Percentiles rank a stretch among this genome's conserved stretches.
phyloP scores from a whole-genome alignment of 306 rosid species.

The Cicer judaicum region DNA sequence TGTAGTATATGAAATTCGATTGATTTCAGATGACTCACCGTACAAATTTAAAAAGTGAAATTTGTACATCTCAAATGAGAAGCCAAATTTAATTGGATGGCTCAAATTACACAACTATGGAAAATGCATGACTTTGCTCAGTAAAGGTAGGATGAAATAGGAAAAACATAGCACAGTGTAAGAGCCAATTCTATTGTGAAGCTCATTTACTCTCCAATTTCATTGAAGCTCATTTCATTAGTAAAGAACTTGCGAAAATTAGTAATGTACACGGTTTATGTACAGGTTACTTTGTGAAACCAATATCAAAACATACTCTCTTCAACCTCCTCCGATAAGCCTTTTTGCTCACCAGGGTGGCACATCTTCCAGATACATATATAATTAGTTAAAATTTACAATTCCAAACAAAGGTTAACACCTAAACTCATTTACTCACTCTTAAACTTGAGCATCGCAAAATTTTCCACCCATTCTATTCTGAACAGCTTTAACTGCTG shows the following conservation, averaged over 20 bases:
- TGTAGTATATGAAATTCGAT: no score
- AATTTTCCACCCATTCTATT: slow-evolving; percentile 80
- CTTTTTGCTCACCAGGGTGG: slow-evolving; percentile 64
- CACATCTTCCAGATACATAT: slow-evolving; percentile 51
- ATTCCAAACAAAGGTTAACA: slow-evolving; percentile 46
- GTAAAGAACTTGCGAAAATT: slow-evolving; percentile 48
- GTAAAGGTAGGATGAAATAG: no score
- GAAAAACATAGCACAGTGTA: neutral
- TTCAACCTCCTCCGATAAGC: slow-evolving; percentile 71
- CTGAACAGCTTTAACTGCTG: slow-evolving; percentile 92
- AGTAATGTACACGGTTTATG: slow-evolving; percentile 57
- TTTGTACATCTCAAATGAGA: no score
- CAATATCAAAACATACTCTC: slow-evolving; percentile 53
- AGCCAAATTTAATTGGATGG: no score
- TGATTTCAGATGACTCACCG: no score
- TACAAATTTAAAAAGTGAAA: no score
- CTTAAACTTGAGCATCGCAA: slow-evolving; percentile 62
- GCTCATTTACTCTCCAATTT: neutral
- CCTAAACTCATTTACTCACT: slow-evolving; percentile 41
- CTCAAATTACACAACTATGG: no score
- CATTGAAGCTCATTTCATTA: slow-evolving; percentile 2
- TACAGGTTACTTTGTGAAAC: slow-evolving; percentile 65
- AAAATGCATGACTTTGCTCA: no score
- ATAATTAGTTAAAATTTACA: slow-evolving; percentile 63
- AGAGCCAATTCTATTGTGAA: neutral